phyloP scores from a whole-genome alignment of 2,329 filamentous ascomycete genomes.

The Dothistroma pini region DNA sequence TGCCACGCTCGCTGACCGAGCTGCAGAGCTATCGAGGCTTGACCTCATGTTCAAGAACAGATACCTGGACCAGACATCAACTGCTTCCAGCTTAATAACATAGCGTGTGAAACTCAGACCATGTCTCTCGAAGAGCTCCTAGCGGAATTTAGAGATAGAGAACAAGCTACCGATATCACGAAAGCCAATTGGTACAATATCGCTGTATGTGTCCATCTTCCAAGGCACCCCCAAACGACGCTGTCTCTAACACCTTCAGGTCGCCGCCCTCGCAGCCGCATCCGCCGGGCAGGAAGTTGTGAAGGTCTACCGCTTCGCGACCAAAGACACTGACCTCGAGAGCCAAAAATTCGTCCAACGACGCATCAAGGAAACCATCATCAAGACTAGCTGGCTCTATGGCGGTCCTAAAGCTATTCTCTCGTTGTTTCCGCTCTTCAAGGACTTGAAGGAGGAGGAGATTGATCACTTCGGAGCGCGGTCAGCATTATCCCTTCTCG shows the following conservation, averaged over 20 bases:
- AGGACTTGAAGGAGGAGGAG: slow-evolving; percentile 15
- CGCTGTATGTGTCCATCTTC: not conserved
- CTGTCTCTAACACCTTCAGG: not conserved
- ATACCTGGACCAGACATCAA: not conserved
- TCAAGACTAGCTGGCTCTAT: slow-evolving; percentile 15
- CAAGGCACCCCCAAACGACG: not conserved
- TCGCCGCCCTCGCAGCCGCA: slow-evolving; percentile 11
- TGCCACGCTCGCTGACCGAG: not conserved
- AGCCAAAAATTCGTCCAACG: slow-evolving; percentile 14
- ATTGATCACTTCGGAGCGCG: slow-evolving; percentile 13
- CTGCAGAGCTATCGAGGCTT: not conserved
- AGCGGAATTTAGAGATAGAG: slow-evolving; percentile 1
- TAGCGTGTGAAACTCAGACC: not conserved
- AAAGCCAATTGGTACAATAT: slow-evolving; percentile 8
- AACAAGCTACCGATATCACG: not conserved
- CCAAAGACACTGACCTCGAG: slow-evolving; percentile 7
- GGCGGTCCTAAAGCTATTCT: slow-evolving; percentile 12
- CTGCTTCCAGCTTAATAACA: not conserved
- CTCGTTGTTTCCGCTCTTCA: slow-evolving; percentile 14
- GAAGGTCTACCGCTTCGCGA: slow-evolving; percentile 14
- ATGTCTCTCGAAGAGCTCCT: slow-evolving; percentile 6
- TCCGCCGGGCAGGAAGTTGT: slow-evolving; percentile 15
- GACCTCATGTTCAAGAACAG: not conserved
- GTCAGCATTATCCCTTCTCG: not conserved
- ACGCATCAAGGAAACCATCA: slow-evolving; percentile 15